A percentile compares a stretch with the other conserved stretches of the same genome.
These are phyloP conservation scores for Hymenoscyphus albidus DNA, from an alignment of 2,329 filamentous ascomycete genomes.

Conservation along the genomic window DNA sequence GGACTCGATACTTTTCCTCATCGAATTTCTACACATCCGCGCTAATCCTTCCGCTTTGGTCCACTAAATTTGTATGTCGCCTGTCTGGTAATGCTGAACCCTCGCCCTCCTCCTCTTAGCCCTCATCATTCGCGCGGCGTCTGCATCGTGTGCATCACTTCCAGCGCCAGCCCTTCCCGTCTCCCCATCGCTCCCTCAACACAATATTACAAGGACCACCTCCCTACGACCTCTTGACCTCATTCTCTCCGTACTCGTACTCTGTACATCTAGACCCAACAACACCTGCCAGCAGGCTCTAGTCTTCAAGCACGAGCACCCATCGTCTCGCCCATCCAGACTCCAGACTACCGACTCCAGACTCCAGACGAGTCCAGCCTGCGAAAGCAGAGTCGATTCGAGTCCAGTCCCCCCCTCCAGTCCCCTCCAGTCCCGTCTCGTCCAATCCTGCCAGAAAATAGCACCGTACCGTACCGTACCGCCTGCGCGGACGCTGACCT, in stretches of 20 bases:
- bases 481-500: too few species aligned
- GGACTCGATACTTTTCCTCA: background rate
- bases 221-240: background rate
- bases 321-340: too few species aligned
- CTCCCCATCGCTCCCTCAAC: background rate
- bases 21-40: background rate
- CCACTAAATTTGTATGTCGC: background rate
- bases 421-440: too few species aligned
- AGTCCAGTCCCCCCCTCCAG: too few species aligned
- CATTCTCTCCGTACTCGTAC: background rate
- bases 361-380: too few species aligned
- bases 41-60: slow-evolving; percentile 1
- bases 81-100: background rate
- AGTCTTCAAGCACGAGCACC: background rate
- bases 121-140: background rate
- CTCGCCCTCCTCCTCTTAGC: background rate
- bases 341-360: too few species aligned
- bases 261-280: background rate
- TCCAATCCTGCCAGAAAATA: too few species aligned
- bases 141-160: background rate
- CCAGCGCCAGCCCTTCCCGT: background rate
- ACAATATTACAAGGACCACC: background rate
- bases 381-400: too few species aligned
- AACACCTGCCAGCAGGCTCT: background rate
- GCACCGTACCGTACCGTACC: too few species aligned